Evolutionary conservation across 2,329 filamentous ascomycete genomes (phyloP).

Genomic region (Colletotrichum sp.): DNA sequence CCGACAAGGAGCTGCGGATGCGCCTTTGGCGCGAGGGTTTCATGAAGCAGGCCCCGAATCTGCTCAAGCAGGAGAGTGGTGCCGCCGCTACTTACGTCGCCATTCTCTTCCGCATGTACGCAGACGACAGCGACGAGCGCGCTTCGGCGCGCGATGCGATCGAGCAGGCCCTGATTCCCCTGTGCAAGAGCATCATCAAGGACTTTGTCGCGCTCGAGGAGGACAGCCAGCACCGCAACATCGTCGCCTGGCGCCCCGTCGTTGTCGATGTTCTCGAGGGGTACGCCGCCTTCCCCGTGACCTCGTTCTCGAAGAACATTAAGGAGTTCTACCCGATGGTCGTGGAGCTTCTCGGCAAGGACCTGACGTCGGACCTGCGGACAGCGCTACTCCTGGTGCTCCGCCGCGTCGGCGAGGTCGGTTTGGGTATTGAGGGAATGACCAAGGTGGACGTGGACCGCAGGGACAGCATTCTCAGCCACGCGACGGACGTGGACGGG

Average conservation of each 20-base stretch:
- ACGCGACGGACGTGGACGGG: constrained; percentile 29
- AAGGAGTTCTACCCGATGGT: constrained; percentile 85
- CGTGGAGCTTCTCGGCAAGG: constrained; percentile 82
- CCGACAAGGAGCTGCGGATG: constrained; percentile 94
- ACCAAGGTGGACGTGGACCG: constrained; percentile 35
- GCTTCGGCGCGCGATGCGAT: constrained; percentile 81
- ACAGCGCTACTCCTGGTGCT: constrained; percentile 79
- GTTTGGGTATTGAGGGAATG: constrained; percentile 62
- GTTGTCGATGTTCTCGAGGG: constrained; percentile 97
- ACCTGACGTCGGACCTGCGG: constrained; percentile 81
- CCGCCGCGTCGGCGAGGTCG: constrained; percentile 82
- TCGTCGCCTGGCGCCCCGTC: constrained; percentile 94
- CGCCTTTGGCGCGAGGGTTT: constrained; percentile 96
- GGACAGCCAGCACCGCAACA: constrained; percentile 96
- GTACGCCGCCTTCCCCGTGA: constrained; percentile 81
- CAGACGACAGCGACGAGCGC: constrained; percentile 84
- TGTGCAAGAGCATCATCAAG: constrained; percentile 92
- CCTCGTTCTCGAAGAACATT: constrained; percentile 82
- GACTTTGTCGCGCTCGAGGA: constrained; percentile 88
- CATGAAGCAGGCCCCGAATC: constrained; percentile 98
- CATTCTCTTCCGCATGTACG: constrained; percentile 97
- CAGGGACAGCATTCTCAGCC: constrained; percentile 46
- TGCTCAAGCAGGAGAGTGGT: constrained; percentile 95
- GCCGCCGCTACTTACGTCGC: constrained; percentile 93
- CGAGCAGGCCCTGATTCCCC: constrained; percentile 88